phyloP scores from a whole-genome alignment of 768 basidiomycete species.

The Tricholoma sp. region DNA sequence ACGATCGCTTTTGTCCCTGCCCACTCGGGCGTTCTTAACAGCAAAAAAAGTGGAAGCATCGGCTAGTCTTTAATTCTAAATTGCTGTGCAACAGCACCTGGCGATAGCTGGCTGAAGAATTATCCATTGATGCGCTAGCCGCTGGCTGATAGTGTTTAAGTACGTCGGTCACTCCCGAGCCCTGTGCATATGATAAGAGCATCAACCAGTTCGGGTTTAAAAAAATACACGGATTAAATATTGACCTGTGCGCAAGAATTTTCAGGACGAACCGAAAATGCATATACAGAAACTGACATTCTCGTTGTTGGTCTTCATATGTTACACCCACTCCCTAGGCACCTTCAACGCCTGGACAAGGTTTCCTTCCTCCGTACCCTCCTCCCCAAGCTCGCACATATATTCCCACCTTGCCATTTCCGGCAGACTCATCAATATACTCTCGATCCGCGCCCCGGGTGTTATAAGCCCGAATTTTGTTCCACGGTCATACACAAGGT shows the following conservation, averaged over 20 bases:
- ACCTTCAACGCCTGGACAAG: conserved; percentile 55
- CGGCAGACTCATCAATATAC: conserved; percentile 86
- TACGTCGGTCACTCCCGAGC: too few relatives aligned
- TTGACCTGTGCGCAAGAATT: neutral
- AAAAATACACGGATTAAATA: too few relatives aligned
- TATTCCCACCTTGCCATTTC: conserved; percentile 91
- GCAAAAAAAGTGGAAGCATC: too few relatives aligned
- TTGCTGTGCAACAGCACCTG: too few relatives aligned
- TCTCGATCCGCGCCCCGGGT: conserved; percentile 83
- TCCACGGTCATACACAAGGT: conserved; percentile 80
- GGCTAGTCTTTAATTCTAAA: too few relatives aligned
- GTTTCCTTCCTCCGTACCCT: conserved; percentile 63
- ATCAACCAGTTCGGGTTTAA: too few relatives aligned
- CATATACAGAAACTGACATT: neutral
- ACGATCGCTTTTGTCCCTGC: too few relatives aligned
- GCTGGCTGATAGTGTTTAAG: too few relatives aligned
- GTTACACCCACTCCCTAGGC: conserved; percentile 58
- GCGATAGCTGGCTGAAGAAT: too few relatives aligned
- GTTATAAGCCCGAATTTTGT: conserved; percentile 85
- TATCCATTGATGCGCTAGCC: too few relatives aligned
- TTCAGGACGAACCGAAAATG: neutral
- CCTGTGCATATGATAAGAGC: too few relatives aligned
- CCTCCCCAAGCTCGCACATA: conserved; percentile 65
- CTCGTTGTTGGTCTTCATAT: neutral
- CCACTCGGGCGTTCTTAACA: too few relatives aligned